Evolutionary conservation across 805 yeast species (phyloP).

Genomic region (Candida khao-thaluensis): DNA sequence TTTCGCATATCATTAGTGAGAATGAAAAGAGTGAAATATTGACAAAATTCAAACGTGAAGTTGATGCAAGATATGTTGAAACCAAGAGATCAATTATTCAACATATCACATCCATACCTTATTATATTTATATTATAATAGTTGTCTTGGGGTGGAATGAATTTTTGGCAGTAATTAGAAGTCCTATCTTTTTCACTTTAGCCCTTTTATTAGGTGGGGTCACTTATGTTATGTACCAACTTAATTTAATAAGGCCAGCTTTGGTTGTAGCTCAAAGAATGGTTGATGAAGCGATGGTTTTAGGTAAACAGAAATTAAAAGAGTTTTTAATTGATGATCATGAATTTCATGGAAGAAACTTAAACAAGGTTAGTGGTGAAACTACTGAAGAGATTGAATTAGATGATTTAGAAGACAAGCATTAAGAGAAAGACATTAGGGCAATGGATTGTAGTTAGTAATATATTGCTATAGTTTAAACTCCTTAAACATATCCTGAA

Average conservation of each 20-base stretch:
- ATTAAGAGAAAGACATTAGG: too few species aligned
- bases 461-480: too few species aligned
- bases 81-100: slow-evolving; percentile 84
- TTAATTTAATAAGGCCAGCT: slow-evolving; percentile 78
- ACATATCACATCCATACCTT: slow-evolving; percentile 76
- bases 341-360: slow-evolving; percentile 22
- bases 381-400: slow-evolving; percentile 14
- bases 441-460: too few species aligned
- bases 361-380: slow-evolving; percentile 13
- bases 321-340: slow-evolving; percentile 57
- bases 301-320: slow-evolving; percentile 60
- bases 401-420: slow-evolving; percentile 11
- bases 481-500: slow-evolving; percentile 57
- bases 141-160: slow-evolving; percentile 93
- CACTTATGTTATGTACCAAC: slow-evolving; percentile 62
- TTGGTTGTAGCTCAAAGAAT: slow-evolving; percentile 56
- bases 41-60: slow-evolving; percentile 65
- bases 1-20: slow-evolving; percentile 57
- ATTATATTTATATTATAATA: slow-evolving; percentile 72
- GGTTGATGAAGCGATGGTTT: slow-evolving; percentile 52
- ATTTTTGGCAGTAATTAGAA: slow-evolving; percentile 80
- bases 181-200: slow-evolving; percentile 76
- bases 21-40: slow-evolving; percentile 56
- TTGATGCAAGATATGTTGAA: slow-evolving; percentile 78
- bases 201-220: slow-evolving; percentile 58